These are phyloP conservation scores for Annulohypoxylon maeteangense DNA, from an alignment of 495 filamentous ascomycete species.

Conservation along the genomic window DNA sequence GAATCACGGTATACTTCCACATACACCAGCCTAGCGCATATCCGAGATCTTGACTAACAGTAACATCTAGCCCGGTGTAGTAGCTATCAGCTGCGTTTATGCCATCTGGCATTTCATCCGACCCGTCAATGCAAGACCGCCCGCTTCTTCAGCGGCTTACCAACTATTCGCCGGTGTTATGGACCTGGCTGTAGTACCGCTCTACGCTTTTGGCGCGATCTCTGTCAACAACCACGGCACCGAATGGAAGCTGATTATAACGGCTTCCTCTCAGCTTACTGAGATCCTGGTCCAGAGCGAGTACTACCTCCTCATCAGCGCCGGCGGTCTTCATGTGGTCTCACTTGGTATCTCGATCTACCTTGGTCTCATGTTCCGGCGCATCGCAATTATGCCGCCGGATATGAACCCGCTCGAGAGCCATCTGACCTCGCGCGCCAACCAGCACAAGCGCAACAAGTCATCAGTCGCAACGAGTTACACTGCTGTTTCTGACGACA, in stretches of 20 bases:
- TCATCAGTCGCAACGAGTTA: conserved; percentile 68
- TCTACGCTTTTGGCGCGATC: conserved; percentile 78
- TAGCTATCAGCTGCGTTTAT: conserved; percentile 75
- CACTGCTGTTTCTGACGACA: conserved; percentile 63
- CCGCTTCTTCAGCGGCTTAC: conserved; percentile 83
- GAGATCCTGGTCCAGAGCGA: conserved; percentile 67
- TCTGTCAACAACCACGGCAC: conserved; percentile 63
- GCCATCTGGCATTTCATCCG: conserved; percentile 79
- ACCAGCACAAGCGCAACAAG: conserved; percentile 74
- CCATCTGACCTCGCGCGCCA: conserved; percentile 76
- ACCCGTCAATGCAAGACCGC: conserved; percentile 72
- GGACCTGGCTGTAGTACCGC: conserved; percentile 77
- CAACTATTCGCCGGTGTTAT: conserved; percentile 80
- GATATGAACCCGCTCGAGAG: conserved; percentile 94
- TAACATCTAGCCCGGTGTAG: conserved; percentile 69
- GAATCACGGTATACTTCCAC: conserved; percentile 72
- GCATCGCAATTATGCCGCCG: conserved; percentile 81
- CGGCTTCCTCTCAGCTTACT: conserved; percentile 55
- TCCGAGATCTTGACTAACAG: neutral
- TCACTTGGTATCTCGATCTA: conserved; percentile 76
- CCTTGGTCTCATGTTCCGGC: conserved; percentile 78
- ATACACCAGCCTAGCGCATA: neutral
- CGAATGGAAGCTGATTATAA: conserved; percentile 72
- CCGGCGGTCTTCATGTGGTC: conserved; percentile 73
- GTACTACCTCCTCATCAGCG: conserved; percentile 69